These are phyloP conservation scores for Graphilbum fragrans DNA, from an alignment of 2,329 filamentous ascomycete species.

Conservation along the genomic window DNA sequence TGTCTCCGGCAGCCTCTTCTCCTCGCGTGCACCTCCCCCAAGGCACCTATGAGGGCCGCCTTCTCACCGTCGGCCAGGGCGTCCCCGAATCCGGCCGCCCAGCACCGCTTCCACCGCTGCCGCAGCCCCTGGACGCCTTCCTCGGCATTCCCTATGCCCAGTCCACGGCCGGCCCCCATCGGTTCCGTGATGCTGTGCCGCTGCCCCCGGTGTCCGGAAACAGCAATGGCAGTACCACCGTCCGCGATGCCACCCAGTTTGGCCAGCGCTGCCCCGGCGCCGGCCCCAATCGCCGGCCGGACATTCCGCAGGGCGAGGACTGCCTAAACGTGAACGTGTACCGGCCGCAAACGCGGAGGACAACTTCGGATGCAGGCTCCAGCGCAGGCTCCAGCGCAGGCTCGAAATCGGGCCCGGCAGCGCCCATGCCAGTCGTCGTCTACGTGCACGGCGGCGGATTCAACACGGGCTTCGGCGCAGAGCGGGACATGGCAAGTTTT, in stretches of 20 bases:
- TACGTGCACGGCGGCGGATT: constrained; percentile 55
- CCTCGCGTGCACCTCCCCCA: constrained; percentile 21
- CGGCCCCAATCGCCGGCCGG: constrained; percentile 4
- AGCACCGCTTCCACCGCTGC: constrained; percentile 1
- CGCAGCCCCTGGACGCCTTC: constrained; percentile 28
- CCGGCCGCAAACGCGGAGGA: too few relatives aligned
- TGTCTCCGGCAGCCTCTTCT: background rate
- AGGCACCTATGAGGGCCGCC: constrained; percentile 25
- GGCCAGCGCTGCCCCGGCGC: constrained; percentile 7
- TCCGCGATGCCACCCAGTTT: constrained; percentile 4
- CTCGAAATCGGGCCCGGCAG: constrained; percentile 12
- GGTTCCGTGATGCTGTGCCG: constrained; percentile 29
- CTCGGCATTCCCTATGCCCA: constrained; percentile 37
- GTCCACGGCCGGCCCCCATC: constrained; percentile 26
- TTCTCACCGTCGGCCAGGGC: constrained; percentile 4
- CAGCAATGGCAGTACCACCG: background rate
- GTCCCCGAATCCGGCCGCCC: too few relatives aligned
- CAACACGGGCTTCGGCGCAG: constrained; percentile 38
- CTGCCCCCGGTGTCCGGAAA: constrained; percentile 12
- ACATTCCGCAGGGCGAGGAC: constrained; percentile 28
- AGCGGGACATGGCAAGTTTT: constrained; percentile 50
- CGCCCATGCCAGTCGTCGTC: constrained; percentile 37
- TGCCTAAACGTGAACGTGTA: constrained; percentile 42
- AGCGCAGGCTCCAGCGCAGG: too few relatives aligned
- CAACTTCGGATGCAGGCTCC: too few relatives aligned